Percentiles rank a stretch among this genome's conserved stretches.
These are phyloP conservation scores for Cyberlindnera meyerae DNA, from an alignment of 805 yeast species.

Conservation along the genomic window DNA sequence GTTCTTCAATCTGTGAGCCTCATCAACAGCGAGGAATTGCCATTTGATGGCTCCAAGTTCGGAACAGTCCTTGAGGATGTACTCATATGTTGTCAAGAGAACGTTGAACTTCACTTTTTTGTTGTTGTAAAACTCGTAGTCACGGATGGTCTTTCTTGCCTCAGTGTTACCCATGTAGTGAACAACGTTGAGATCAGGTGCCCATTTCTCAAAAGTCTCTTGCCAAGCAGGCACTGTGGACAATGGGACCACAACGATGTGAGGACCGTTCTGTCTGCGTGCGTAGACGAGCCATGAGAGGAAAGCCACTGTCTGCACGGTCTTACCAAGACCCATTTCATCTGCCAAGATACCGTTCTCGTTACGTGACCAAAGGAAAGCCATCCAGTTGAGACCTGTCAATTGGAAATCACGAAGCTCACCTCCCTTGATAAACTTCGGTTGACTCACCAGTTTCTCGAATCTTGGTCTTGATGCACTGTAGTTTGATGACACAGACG, in stretches of 20 bases:
- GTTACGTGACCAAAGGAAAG: slow-evolving; percentile 94
- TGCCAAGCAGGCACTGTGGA: slow-evolving; percentile 99
- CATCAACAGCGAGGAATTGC: slow-evolving; percentile 98
- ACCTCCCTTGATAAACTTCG: slow-evolving; percentile 84
- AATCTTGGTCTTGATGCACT: slow-evolving; percentile 76
- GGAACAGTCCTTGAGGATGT: slow-evolving; percentile 80
- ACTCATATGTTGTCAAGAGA: slow-evolving; percentile 92
- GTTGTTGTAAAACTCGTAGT: slow-evolving; percentile 74
- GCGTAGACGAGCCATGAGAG: slow-evolving; percentile 93
- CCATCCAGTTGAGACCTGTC: slow-evolving; percentile 99
- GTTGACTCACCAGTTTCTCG: slow-evolving; percentile 82
- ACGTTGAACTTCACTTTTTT: slow-evolving; percentile 85
- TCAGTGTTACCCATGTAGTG: slow-evolving; percentile 90
- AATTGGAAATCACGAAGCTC: slow-evolving; percentile 94
- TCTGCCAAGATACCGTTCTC: slow-evolving; percentile 97
- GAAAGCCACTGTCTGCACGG: slow-evolving; percentile 94
- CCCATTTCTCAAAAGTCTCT: slow-evolving; percentile 96
- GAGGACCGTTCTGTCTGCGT: slow-evolving; percentile 96
- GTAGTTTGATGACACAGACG: slow-evolving; percentile 74
- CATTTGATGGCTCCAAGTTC: slow-evolving; percentile 82
- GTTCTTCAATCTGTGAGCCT: slow-evolving; percentile 94
- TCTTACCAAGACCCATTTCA: slow-evolving; percentile 98
- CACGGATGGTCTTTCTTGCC: slow-evolving; percentile 77
- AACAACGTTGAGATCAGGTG: slow-evolving; percentile 91
- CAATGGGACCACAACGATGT: slow-evolving; percentile 90